Evolutionary conservation across 1,284 basidiomycete genomes (phyloP), one percentile per base, ranked within the genome.

Genomic region (Takashimella koratensis): DNA sequence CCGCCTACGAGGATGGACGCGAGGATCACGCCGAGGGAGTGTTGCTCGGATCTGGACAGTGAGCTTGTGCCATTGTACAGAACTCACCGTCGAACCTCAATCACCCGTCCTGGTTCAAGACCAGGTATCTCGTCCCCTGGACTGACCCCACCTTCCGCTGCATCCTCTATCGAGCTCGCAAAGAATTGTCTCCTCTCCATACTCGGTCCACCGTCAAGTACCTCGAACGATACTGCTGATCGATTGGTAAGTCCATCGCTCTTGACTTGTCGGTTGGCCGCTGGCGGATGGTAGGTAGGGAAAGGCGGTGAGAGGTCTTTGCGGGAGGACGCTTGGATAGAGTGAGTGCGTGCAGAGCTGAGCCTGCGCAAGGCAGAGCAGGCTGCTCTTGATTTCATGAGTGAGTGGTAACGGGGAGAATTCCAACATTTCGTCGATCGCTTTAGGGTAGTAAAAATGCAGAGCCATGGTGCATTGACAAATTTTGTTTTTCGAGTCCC

Each of bases 51-150:
- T 48, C 67, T 70, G 45, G n/a, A n/a, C 5, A 20, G 45, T 24
- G n/a, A 6, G 25, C 45, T 27, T 41, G 47, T 10, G 27, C 19
- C 25, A 22, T n/a, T n/a, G n/a, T n/a, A n/a, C 16, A 26, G 16
- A 39, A 59, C 66, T 57, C 54, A 72, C 71, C 72, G 59, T 23
- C 72, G 50, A 30, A 62, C 51, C 54, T 74, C 72, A 6, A 73
- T 64, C 0, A 74, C 62, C 4, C 71, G 49, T 4, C 71, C 71
- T 26, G 46, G 40, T 49, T 70, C 67, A 12, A 71, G 27, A 0
- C 65, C 67, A 2, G 60, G 44, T 1, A 58, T 43, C 10, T 57
- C 55, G 2, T 62, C 65, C 0, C 43, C 61, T 1, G 13, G 20
- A 5, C 23, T 42, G 10, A 60, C 27, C 2, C 22, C n/a, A 2